Evolutionary conservation across 139 green algal genomes (phyloP).

Genomic region (Axilococcus clingmanii): DNA sequence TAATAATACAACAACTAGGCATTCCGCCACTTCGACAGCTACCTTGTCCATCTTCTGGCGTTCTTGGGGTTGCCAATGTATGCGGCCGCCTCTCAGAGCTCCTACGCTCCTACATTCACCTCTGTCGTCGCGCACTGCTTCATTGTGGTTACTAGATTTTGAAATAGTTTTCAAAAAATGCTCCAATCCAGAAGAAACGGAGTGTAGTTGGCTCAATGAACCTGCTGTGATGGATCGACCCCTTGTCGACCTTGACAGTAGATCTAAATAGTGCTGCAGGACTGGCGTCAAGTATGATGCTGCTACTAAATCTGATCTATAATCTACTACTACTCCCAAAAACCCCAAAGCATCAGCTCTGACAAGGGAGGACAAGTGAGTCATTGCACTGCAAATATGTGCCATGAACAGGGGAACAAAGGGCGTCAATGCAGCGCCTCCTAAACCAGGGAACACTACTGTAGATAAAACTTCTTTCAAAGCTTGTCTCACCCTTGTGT

Average conservation of each 20-base stretch:
- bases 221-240: conserved; percentile 40
- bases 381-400: conserved; percentile 64
- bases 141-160: too few species aligned
- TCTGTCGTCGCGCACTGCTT: too few species aligned
- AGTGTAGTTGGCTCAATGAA: conserved; percentile 37
- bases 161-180: conserved; percentile 16
- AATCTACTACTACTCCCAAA: conserved; percentile 56
- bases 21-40: too few species aligned
- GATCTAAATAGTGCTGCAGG: conserved; percentile 48
- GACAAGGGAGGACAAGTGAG: conserved; percentile 29
- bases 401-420: conserved; percentile 75
- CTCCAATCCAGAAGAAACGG: conserved; percentile 13
- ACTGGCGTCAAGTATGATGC: conserved; percentile 27
- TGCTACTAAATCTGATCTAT: conserved; percentile 35
- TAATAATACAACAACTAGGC: too few species aligned
- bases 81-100: too few species aligned
- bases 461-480: conserved; percentile 28
- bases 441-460: conserved; percentile 44
- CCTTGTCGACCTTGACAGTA: conserved; percentile 38
- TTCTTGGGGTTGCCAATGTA: too few species aligned
- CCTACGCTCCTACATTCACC: too few species aligned
- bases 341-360: conserved; percentile 42
- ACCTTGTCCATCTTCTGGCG: too few species aligned
- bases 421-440: conserved; percentile 33
- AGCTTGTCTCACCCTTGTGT: conserved; percentile 38